Evolutionary conservation across 495 filamentous ascomycete species (phyloP).

Genomic region (Penicillium verhagenii): DNA sequence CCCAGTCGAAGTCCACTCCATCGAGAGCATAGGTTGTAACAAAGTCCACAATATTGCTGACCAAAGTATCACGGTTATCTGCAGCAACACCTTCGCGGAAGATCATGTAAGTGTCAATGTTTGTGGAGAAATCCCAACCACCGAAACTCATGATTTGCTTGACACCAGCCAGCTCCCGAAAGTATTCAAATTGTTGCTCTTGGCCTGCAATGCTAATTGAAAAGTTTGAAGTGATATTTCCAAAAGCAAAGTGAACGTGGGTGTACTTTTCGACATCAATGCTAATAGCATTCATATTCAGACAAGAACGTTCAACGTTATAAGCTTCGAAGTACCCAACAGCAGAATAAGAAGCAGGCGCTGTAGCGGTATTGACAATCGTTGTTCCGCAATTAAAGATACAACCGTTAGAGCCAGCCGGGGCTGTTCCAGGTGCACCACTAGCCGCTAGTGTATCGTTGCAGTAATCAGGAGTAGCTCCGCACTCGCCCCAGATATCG

Average conservation of each 20-base stretch:
- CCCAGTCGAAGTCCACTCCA: conserved; percentile 45
- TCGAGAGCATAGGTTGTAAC: conserved; percentile 32
- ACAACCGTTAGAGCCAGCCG: conserved; percentile 34
- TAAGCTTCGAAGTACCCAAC: conserved; percentile 20
- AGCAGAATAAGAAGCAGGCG: neutral
- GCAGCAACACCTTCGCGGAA: conserved; percentile 35
- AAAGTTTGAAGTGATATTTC: neutral
- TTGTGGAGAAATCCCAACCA: conserved; percentile 47
- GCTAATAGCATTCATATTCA: conserved; percentile 5
- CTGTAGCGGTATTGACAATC: conserved; percentile 21
- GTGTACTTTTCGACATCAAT: conserved; percentile 19
- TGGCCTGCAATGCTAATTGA: neutral
- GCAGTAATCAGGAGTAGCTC: conserved; percentile 9
- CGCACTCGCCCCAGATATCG: conserved; percentile 21
- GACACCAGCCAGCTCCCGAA: neutral
- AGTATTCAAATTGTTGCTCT: neutral
- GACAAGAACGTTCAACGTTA: conserved; percentile 11
- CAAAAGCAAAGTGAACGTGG: conserved; percentile 18
- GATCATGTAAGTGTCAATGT: conserved; percentile 30
- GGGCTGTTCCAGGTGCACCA: conserved; percentile 37
- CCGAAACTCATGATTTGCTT: conserved; percentile 48
- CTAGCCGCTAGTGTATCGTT: conserved; percentile 13
- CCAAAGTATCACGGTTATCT: conserved; percentile 36
- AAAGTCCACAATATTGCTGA: conserved; percentile 34
- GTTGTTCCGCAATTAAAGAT: conserved; percentile 44